Base-by-base conservation (phyloP, 1,284 basidiomycete species). In the Cutaneotrichosporon arboriforme region DNA sequence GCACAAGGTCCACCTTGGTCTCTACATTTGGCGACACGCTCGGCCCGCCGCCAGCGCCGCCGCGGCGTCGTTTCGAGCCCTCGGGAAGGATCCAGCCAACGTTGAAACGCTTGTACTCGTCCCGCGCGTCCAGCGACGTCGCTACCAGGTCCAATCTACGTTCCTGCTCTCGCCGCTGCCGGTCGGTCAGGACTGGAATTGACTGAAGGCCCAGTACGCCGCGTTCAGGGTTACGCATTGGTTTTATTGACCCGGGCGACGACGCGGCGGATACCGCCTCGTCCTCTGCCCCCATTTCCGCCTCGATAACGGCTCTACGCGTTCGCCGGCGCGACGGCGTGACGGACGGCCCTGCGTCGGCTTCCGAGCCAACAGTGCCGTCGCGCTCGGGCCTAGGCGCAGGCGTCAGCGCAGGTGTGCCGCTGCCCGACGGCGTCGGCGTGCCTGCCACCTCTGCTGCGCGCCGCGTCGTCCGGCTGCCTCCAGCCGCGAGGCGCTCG, bases 21-120 rank as follows among this genome's bases (percentile, higher is more conserved):
- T 31, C 26, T 5, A 10, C 26, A 5, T 31, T 31, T 5, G 26
- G 26, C 10, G 26, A 31, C 7, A 7, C 26, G 10, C 7, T 31
- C 26, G 26, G 26, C 26, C 17, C 40, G 3, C 21, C 34, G 12
- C 49, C 46, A 4, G 23, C 40, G 3, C 21, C 34, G 12, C 49
- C 46, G 9, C 56, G 55, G 2, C 55, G 50, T 33, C 71, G 79
- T 61, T 82, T 81, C 41, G 82, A 80, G 26, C 85, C 88, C 9
- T 83, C 77, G 9, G 90, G 88, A 15, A 94, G 75, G 15, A 94
- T 89, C 91, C 91, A 96, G 2, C 91, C 91, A 18, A 79, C 77
- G 60, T 96, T 85, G 75, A 94, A 96, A 74, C 85, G 77, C 66
- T 78, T 82, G 79, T 94, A 96, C 36, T 86, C 86, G 51, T 83